Evolutionary conservation across 2,329 filamentous ascomycete genomes (phyloP), one percentile per base, ranked within the genome.

Genomic region (Fusarium sublunatum): DNA sequence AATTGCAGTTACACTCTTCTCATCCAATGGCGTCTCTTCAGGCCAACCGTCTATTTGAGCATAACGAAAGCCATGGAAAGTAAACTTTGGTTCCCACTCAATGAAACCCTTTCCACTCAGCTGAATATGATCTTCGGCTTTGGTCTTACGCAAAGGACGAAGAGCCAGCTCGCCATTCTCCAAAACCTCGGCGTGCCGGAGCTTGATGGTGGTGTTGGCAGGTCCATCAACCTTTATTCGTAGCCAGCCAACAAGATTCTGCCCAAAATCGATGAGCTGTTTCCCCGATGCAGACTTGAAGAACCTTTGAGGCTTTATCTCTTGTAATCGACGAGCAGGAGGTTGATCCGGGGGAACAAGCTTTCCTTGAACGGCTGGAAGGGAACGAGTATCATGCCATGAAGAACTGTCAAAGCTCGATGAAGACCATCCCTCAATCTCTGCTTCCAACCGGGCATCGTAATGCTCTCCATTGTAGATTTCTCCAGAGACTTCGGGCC

Each of bases 1-100:
- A 0, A 77, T 46, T 2, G 74, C 75, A 1, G 61, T 55, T 0
- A 56, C 39, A 2, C 32, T 49, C 0, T 65, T 10, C 63, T 28
- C 47, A n/a, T n/a, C 4, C 79, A 7, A 73, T 25, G n/a, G 55
- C 53, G 15, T 71, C 2, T 67, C 6, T 9, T 43, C 8, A 0
- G 73, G 70, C 81, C 81, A 84, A 7, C 79, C 78, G 1, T 79
- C 73, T 3, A 85, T 65, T 50, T 84, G 77, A 2, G 79, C 78
- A 52, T 82, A 86, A 5, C 82, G 78, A 59, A 86, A 86, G 0
- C 84, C 83, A 61, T 86, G 83, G 50, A 82, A 86, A 0, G 83
- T 85, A 58, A 84, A 83, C 0, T 73, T 70, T 0, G 82, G 81
- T 3, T 61, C 56, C 57, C 49, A 29, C 4, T 44, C 10, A 0